A percentile compares a stretch with the other conserved stretches of the same genome.
Evolutionary conservation across 164 flowering plant species (phyloP).

Genomic region (Amborella trichopoda): DNA sequence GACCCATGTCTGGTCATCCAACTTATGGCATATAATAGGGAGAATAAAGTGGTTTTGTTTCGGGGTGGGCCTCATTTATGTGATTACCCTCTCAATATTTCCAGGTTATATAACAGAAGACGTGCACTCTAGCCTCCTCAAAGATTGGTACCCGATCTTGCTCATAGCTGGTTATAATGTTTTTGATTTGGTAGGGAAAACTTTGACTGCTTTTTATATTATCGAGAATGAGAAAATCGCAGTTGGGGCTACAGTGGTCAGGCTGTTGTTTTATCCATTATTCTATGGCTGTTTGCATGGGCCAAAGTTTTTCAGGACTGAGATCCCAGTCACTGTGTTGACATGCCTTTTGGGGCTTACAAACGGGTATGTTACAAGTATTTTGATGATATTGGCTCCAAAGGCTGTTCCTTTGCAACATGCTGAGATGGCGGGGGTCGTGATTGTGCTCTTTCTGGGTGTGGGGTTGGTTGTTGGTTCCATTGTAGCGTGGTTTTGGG

Average conservation of each 20-base stretch:
- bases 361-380: slow-evolving; percentile 81
- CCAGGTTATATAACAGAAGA: slow-evolving; percentile 96
- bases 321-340: slow-evolving; percentile 70
- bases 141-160: slow-evolving; percentile 85
- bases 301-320: slow-evolving; percentile 68
- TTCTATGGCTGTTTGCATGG: slow-evolving; percentile 85
- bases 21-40: slow-evolving; percentile 51
- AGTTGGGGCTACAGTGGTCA: slow-evolving; percentile 44
- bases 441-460: slow-evolving; percentile 66
- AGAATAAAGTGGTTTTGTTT: slow-evolving; percentile 68
- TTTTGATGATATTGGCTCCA: slow-evolving; percentile 80
- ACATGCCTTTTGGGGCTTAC: slow-evolving; percentile 86
- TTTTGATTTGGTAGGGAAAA: slow-evolving; percentile 86
- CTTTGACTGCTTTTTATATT: slow-evolving; percentile 58
- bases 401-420: slow-evolving; percentile 66
- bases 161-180: slow-evolving; percentile 75
- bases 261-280: slow-evolving; percentile 75
- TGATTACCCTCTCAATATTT: slow-evolving; percentile 78
- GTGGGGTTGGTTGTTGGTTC: slow-evolving; percentile 79
- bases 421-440: slow-evolving; percentile 77
- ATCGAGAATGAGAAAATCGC: slow-evolving; percentile 56
- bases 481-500: slow-evolving; percentile 88
- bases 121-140: slow-evolving; percentile 62
- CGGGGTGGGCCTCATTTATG: slow-evolving; percentile 56
- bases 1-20: slow-evolving; percentile 32